Conservation (phyloP, 257 asterid species). For the Ophiorrhiza pumila region DNA sequence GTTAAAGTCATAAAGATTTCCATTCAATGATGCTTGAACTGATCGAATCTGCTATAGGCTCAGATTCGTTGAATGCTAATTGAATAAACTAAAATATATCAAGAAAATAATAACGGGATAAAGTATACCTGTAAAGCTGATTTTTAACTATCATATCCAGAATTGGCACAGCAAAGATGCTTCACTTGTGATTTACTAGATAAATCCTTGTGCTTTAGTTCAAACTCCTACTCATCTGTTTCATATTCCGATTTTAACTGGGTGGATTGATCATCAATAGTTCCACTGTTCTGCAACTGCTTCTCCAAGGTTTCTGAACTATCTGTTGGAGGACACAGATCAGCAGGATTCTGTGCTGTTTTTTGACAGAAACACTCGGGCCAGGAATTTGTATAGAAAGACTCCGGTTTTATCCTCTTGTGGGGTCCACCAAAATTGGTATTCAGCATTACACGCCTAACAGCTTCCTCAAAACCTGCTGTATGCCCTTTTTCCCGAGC, state of each 20-base stretch:
- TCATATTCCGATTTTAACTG: slow-evolving; percentile 6
- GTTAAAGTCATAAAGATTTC: no score
- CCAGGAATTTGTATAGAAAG: slow-evolving; percentile 92
- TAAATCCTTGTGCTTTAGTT: neutral
- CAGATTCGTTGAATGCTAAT: neutral
- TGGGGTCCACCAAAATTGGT: slow-evolving; percentile 94
- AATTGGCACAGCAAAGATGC: slow-evolving; percentile 1
- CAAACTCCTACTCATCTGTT: slow-evolving; percentile 9
- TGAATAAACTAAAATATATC: neutral
- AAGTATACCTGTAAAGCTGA: slow-evolving; percentile 16
- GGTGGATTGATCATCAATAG: neutral
- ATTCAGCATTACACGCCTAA: slow-evolving; percentile 64
- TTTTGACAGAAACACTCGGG: slow-evolving; percentile 94
- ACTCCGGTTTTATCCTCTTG: slow-evolving; percentile 76
- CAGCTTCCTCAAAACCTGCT: slow-evolving; percentile 68
- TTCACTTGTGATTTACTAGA: neutral
- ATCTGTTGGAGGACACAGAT: slow-evolving; percentile 53
- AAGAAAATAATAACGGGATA: neutral
- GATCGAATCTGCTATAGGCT: neutral
- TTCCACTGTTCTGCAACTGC: slow-evolving; percentile 11
- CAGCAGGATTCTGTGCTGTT: slow-evolving; percentile 56
- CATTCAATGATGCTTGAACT: no score
- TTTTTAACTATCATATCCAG: slow-evolving; percentile 1
- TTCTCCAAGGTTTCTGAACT: slow-evolving; percentile 19
- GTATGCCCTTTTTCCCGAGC: slow-evolving; percentile 67